Evolutionary conservation across 73 alveolate species (phyloP).

Genomic region (Paraurostyla sp.): DNA sequence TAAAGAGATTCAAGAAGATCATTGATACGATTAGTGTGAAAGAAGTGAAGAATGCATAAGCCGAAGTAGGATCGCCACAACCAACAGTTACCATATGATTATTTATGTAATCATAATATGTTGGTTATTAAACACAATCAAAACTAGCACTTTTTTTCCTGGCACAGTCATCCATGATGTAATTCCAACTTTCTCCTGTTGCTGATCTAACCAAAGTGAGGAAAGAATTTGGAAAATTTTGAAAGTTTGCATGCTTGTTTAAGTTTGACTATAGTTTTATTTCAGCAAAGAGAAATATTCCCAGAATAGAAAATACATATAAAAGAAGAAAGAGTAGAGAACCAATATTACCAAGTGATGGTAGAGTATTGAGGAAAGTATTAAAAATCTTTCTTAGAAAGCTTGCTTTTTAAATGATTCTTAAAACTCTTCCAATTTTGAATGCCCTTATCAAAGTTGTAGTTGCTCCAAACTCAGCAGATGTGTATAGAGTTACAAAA

Average conservation of each 20-base stretch:
- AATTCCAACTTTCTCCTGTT: slow-evolving; percentile 68
- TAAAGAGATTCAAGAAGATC: slow-evolving; percentile 75
- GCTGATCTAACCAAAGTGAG: slow-evolving; percentile 43
- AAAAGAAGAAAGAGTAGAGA: slow-evolving; percentile 63
- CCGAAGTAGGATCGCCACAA: slow-evolving; percentile 57
- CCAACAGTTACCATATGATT: slow-evolving; percentile 34
- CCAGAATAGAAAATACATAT: slow-evolving; percentile 62
- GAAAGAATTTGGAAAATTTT: slow-evolving; percentile 1
- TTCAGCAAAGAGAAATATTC: slow-evolving; percentile 43
- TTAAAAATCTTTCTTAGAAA: slow-evolving; percentile 61
- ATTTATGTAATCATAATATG: slow-evolving; percentile 26
- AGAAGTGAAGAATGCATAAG: slow-evolving; percentile 53
- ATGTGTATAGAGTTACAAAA: background rate
- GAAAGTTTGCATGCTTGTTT: slow-evolving; percentile 56
- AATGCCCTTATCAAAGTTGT: slow-evolving; percentile 51
- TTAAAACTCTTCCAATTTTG: slow-evolving; percentile 72
- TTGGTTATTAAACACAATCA: slow-evolving; percentile 31
- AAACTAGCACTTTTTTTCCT: background rate
- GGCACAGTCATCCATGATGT: slow-evolving; percentile 56
- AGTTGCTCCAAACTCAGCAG: slow-evolving; percentile 7
- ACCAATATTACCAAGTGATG: slow-evolving; percentile 75
- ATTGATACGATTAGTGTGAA: slow-evolving; percentile 62
- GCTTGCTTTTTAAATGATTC: slow-evolving; percentile 67
- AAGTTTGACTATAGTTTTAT: slow-evolving; percentile 34
- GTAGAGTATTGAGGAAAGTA: slow-evolving; percentile 70